Evolutionary conservation across 352 stramenopile species (phyloP), one percentile per base, ranked within the genome.

Genomic region (Thalassiosira ordinaria): DNA sequence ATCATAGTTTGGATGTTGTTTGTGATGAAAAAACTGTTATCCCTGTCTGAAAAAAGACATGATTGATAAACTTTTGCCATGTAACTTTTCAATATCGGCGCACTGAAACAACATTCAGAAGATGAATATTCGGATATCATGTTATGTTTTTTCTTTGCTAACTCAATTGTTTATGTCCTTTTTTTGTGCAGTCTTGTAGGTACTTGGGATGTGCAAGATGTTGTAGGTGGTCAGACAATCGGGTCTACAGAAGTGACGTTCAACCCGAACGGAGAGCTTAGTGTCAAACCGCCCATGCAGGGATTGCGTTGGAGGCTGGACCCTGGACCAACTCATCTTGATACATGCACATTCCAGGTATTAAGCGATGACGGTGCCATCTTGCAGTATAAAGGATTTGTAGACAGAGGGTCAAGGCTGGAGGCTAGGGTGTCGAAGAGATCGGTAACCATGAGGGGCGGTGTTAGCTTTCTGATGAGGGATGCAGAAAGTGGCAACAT

Each of bases 341-440:
- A 94, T 64, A 94, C 90, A n/a, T 91, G 86, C 57, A 94, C 90
- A 29, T 94, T 94, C 64, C 90, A 93, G 80, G 86, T 92, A 14
- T 66, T 92, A 18, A 84, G 76, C n/a, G 82, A 90, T 52, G 86
- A 92, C 61, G 86, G 86, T 33, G 85, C 88, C 7, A 87, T 93
- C 55, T 72, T 94, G 26, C 88, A 94, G 59, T 93, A 94, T 62
- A 85, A 85, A 31, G 88, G 90, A 24, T 94, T 92, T 73, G 75
- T 93, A 18, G 90, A 94, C 72, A 67, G 90, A 80, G 90, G 90
- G n/a, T 88, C 86, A 24, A 75, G 90, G 61, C 67, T 94, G 51
- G 86, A 94, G 71, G 78, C 89, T 26, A 76, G 86, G 26, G 84
- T 93, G 73, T 93, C 86, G 0, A 92, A 92, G 29, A 39, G 88